Percentiles rank a stretch among this genome's conserved stretches.
These are phyloP conservation scores for Meyerozyma elateridarum DNA, from an alignment of 1,139 yeast species.

Conservation along the genomic window DNA sequence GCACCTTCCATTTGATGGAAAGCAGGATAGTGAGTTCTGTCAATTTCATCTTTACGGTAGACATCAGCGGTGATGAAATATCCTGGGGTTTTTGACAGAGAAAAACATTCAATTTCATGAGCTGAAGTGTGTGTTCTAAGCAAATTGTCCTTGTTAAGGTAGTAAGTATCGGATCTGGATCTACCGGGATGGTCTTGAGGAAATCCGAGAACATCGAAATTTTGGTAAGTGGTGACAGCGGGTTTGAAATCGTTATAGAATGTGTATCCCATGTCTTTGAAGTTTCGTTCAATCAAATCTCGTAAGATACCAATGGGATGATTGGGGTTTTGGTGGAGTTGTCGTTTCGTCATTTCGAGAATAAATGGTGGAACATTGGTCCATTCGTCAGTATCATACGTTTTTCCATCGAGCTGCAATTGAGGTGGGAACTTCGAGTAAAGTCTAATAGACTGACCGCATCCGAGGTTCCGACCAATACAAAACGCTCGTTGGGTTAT, in stretches of 20 bases:
- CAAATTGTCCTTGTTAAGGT: conserved; percentile 65
- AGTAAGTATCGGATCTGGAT: conserved; percentile 88
- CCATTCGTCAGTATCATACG: conserved; percentile 66
- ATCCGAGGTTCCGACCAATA: too few species aligned
- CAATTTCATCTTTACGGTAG: conserved; percentile 91
- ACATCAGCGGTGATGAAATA: conserved; percentile 94
- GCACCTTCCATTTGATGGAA: conserved; percentile 99
- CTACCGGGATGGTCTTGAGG: conserved; percentile 94
- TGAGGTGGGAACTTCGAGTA: conserved; percentile 22
- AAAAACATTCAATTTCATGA: conserved; percentile 85
- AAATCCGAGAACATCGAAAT: conserved; percentile 88
- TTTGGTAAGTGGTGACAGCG: conserved; percentile 73
- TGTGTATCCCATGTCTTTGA: conserved; percentile 67
- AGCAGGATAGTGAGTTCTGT: conserved; percentile 93
- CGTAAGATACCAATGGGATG: conserved; percentile 91
- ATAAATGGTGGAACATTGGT: conserved; percentile 84
- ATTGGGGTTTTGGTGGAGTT: conserved; percentile 64
- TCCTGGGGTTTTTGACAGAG: conserved; percentile 66
- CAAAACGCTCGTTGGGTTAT: too few species aligned
- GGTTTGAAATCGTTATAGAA: conserved; percentile 80
- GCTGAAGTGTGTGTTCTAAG: conserved; percentile 96
- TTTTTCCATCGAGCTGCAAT: conserved; percentile 44
- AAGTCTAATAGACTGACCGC: too few species aligned
- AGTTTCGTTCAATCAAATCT: conserved; percentile 63
- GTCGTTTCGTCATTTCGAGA: conserved; percentile 61